A percentile compares a stretch with the other conserved stretches of the same genome.
phyloP scores from a whole-genome alignment of 108 stramenopile genomes.

The Cyclotella atomus region DNA sequence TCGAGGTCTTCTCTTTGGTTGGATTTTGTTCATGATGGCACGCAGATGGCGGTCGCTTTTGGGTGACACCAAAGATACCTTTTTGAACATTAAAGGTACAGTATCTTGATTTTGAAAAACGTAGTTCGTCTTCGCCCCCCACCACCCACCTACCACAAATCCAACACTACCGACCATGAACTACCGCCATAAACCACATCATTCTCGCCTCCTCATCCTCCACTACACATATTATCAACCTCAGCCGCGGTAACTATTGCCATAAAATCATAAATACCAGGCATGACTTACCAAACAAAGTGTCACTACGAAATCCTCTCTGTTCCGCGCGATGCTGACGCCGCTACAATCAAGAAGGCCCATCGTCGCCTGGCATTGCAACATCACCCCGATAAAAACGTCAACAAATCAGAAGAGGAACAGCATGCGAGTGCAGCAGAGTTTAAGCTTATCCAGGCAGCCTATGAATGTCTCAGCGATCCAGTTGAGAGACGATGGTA shows the following conservation, averaged over 20 bases:
- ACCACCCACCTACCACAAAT: too few species aligned
- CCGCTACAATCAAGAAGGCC: conserved; percentile 91
- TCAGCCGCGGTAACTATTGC: too few species aligned
- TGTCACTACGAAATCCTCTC: conserved; percentile 94
- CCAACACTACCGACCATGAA: too few species aligned
- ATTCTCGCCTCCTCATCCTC: too few species aligned
- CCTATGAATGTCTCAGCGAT: conserved; percentile 95
- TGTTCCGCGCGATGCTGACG: conserved; percentile 80
- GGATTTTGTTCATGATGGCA: neutral
- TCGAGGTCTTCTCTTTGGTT: neutral
- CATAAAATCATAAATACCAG: too few species aligned
- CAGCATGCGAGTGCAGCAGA: conserved; percentile 51
- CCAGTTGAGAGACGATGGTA: conserved; percentile 90
- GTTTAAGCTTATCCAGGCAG: conserved; percentile 88
- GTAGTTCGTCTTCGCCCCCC: too few species aligned
- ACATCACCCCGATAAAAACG: conserved; percentile 94
- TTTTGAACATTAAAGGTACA: too few species aligned
- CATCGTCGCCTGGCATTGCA: conserved; percentile 92
- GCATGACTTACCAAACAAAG: conserved; percentile 26
- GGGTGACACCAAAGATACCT: conserved; percentile 5
- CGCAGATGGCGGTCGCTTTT: neutral
- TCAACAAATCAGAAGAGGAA: conserved; percentile 49
- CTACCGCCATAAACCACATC: too few species aligned
- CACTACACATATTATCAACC: too few species aligned
- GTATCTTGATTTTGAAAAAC: too few species aligned